Evolutionary conservation across 495 filamentous ascomycete species (phyloP).

Genomic region (Friedmanniomyces simplex): DNA sequence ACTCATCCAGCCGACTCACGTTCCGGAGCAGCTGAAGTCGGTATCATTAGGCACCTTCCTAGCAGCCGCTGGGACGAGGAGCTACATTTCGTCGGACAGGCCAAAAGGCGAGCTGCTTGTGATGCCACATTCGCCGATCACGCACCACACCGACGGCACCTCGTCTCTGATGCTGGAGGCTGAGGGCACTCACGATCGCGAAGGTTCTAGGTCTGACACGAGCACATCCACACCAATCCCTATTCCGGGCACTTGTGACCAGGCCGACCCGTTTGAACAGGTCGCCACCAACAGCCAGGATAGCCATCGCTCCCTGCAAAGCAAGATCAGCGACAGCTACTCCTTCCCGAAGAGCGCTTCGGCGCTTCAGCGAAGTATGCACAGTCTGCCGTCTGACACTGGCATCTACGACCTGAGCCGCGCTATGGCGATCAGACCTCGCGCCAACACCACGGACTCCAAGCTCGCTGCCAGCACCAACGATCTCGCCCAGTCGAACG

Average conservation of each 20-base stretch:
- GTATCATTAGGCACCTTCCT: not conserved
- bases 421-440: not conserved
- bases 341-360: not conserved
- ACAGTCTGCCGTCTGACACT: not conserved
- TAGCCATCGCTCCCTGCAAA: not conserved
- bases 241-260: not conserved
- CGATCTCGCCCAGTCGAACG: not conserved
- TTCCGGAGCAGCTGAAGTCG: not conserved
- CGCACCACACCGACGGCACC: not conserved
- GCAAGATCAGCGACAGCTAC: constrained; percentile 2
- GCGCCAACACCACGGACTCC: not conserved
- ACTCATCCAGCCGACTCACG: constrained; percentile 14
- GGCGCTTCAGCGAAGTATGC: not conserved
- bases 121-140: not conserved
- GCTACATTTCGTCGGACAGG: not conserved
- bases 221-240: not conserved
- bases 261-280: not conserved
- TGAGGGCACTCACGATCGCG: not conserved
- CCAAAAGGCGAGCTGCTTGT: not conserved
- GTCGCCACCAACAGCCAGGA: not conserved
- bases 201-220: not conserved
- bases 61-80: not conserved
- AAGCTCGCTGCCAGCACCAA: not conserved
- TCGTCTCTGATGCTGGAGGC: not conserved
- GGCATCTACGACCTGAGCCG: not conserved